phyloP scores from a whole-genome alignment of 768 basidiomycete genomes.

The Rickenella mellea region DNA sequence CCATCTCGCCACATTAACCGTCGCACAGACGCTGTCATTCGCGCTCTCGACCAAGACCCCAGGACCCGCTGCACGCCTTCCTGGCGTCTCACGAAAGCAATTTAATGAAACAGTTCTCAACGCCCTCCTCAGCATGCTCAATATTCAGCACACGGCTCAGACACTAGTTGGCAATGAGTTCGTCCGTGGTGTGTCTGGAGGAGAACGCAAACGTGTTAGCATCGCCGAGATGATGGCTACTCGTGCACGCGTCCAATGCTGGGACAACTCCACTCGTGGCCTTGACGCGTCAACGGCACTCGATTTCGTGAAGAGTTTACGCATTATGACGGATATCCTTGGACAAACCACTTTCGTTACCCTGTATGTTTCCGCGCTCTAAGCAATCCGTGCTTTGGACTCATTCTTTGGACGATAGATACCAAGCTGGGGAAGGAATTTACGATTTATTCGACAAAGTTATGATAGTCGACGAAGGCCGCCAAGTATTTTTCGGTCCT shows the following conservation, averaged over 20 bases:
- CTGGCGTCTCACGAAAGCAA: conserved; percentile 49
- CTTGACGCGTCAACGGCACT: conserved; percentile 82
- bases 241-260: conserved; percentile 69
- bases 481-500: conserved; percentile 74
- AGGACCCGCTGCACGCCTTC: conserved; percentile 63
- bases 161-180: conserved; percentile 86
- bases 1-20: conserved; percentile 76
- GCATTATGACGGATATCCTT: conserved; percentile 77
- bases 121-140: conserved; percentile 67
- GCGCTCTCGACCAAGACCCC: conserved; percentile 68
- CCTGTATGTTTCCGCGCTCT: conserved; percentile 31
- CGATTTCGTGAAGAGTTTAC: conserved; percentile 72
- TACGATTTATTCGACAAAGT: conserved; percentile 83
- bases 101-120: conserved; percentile 49
- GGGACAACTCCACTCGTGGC: conserved; percentile 79
- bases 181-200: conserved; percentile 73
- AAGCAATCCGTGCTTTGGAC: not conserved
- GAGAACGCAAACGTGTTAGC: conserved; percentile 73
- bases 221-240: conserved; percentile 86
- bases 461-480: conserved; percentile 71
- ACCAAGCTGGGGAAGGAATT: conserved; percentile 77
- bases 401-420: conserved; percentile 24
- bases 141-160: conserved; percentile 67
- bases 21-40: conserved; percentile 66
- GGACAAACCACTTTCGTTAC: conserved; percentile 75